Evolutionary conservation across 2,329 filamentous ascomycete genomes (phyloP).

Genomic region (Catunica adiposa): DNA sequence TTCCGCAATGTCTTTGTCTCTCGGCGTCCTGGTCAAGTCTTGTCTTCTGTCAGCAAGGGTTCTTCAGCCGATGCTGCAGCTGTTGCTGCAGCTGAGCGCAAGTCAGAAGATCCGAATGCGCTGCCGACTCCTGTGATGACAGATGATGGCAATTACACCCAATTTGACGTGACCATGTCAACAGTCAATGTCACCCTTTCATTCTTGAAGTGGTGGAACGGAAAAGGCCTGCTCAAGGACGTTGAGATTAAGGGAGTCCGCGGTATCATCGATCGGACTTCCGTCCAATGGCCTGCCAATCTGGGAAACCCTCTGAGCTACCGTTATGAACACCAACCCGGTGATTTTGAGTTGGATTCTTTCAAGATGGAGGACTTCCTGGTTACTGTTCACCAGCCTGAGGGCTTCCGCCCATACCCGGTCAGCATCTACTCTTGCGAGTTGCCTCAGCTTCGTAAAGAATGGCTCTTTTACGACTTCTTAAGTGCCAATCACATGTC

Average conservation of each 20-base stretch:
- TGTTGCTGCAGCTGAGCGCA: constrained; percentile 58
- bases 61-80: constrained; percentile 73
- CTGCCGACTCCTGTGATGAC: constrained; percentile 29
- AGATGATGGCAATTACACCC: constrained; percentile 93
- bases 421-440: constrained; percentile 95
- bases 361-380: constrained; percentile 93
- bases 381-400: constrained; percentile 79
- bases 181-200: constrained; percentile 93
- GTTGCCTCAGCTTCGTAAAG: constrained; percentile 78
- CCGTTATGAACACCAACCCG: constrained; percentile 70
- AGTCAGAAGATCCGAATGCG: constrained; percentile 28
- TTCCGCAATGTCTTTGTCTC: constrained; percentile 97
- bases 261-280: constrained; percentile 80
- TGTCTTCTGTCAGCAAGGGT: constrained; percentile 78
- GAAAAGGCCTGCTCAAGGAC: constrained; percentile 76
- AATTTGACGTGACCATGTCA: constrained; percentile 89
- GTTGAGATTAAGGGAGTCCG: constrained; percentile 89
- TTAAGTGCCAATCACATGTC: constrained; percentile 91
- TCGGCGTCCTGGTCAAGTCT: constrained; percentile 64
- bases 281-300: constrained; percentile 49
- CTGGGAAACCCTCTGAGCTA: constrained; percentile 70
- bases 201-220: constrained; percentile 98
- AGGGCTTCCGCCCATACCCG: constrained; percentile 81
- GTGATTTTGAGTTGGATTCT: constrained; percentile 91
- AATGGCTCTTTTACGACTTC: constrained; percentile 97